These are phyloP conservation scores for Psilocybe subaeruginosa DNA, from an alignment of 768 basidiomycete genomes.

Conservation along the genomic window DNA sequence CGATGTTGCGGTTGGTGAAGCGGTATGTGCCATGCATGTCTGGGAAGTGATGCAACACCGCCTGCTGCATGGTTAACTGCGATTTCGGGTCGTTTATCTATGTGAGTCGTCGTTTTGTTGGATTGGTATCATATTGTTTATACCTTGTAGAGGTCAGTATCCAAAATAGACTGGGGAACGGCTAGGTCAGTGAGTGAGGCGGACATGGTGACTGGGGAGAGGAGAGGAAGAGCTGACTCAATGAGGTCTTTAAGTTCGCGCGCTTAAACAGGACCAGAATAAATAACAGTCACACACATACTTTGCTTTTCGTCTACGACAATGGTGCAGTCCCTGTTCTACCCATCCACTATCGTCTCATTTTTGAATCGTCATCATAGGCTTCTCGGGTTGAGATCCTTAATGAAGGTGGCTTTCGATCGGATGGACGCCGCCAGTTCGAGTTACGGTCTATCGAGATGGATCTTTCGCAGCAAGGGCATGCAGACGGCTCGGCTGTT, in stretches of 20 bases:
- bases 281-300: constrained; percentile 19
- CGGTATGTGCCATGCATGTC: constrained; percentile 68
- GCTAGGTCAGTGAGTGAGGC: constrained; percentile 30
- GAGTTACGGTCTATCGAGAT: constrained; percentile 86
- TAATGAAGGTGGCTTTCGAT: constrained; percentile 86
- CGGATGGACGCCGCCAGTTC: constrained; percentile 91
- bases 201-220: constrained; percentile 29
- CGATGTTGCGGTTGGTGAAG: constrained; percentile 78
- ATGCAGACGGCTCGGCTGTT: constrained; percentile 84
- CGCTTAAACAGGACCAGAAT: background rate
- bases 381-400: constrained; percentile 71
- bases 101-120: background rate
- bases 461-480: constrained; percentile 72
- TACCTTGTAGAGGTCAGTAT: constrained; percentile 96
- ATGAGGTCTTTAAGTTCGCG: background rate
- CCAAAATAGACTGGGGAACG: constrained; percentile 67
- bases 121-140: background rate
- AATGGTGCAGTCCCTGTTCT: constrained; percentile 22
- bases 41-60: constrained; percentile 80
- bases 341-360: background rate
- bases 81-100: background rate
- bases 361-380: constrained; percentile 25
- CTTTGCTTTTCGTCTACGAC: constrained; percentile 14
- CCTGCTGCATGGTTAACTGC: constrained; percentile 96
- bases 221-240: background rate